Evolutionary conservation across 2,329 filamentous ascomycete species (phyloP), one percentile per base, ranked within the genome.

Genomic region (Didymella pinodella): DNA sequence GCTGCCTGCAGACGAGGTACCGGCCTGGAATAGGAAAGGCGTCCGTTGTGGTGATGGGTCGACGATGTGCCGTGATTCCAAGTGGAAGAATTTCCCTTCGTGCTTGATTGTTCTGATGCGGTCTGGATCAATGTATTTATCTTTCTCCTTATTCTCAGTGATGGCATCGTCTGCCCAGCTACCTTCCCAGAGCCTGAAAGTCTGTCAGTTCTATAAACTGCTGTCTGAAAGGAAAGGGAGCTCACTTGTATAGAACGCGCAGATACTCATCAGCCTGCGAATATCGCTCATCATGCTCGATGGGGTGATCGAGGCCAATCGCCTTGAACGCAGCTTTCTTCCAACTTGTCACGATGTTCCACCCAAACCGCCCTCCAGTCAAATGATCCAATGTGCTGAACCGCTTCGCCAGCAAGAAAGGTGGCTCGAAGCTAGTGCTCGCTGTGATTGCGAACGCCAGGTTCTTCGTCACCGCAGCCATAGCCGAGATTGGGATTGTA

Each of bases 221-320:
- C 32, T 4, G 14, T 36, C 3, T 6, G 3, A 8, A 8, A 36
- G 16, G 1, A 7, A 8, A n/a, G 32, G n/a, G 16, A 18, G 4
- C 32, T 36, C n/a, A 36, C 32, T 36, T 36, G 32, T 36, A 36
- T 5, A 36, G 32, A 36, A 36, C 32, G 16, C 32, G 32, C 6
- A 36, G 32, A n/a, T 36, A 36, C 16, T 36, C 32, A 8, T 36
- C 32, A n/a, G 32, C 32, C 32, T 36, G 65, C 62, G 20, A 86
- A 57, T 88, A 85, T 0, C 85, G 86, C 1, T 36, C 32, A n/a
- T 36, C 32, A 7, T 36, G 32, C 32, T 36, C 32, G 16, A 36
- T 36, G 2, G 32, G 32, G 6, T 36, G n/a, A n/a, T 36, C 32
- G 3, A 36, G 16, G n/a, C 32, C 32, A n/a, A 36, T 36, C 2